Evolutionary conservation across 2,329 filamentous ascomycete genomes (phyloP), one percentile per base, ranked within the genome.

Genomic region (Paramyrothecium sp.): DNA sequence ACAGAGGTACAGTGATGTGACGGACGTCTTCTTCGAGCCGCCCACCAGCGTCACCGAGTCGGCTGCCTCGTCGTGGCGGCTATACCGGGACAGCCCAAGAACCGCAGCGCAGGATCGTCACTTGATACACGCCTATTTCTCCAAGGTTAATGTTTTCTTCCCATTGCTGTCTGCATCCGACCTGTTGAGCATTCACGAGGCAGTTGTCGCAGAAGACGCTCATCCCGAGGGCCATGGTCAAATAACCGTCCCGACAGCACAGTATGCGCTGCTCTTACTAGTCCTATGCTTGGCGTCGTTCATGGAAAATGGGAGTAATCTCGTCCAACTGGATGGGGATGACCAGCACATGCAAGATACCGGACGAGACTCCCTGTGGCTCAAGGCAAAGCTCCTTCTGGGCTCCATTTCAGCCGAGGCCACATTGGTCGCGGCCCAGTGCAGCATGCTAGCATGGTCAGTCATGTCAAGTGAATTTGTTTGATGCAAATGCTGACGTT

Each of bases 371-470:
- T 8, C 12, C 19, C 49, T 33, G 11, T 51, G 49, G 49, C 21
- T 3, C 23, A 51, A 51, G 23, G 49, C 49, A 20, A 51, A 26
- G 23, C 26, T 51, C 3, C 26, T 51, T 16, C 23, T 51, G 10
- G 67, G 69, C 2, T 60, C 56, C 4, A 51, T 64, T 0, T 62
- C 64, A 0, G 60, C 62, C 0, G 61, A 67, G 2, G 55, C 61
- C 22, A 65, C 65, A 1, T 12, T 70, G 1, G 56, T 58, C 13
- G 56, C 68, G 21, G 63, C 67, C 0, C 68, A 70, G 33, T 67
- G 67, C 50, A 60, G 59, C 3, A 69, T 69, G 65, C 56, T 69
- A 11, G 64, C 66, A n/a, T 67, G 67, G 67, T 69, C 26, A 30
- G 62, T 53, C 13, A n/a, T n/a, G n/a, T n/a, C n/a, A 3, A 20